Percentiles rank a stretch among this genome's conserved stretches.
Evolutionary conservation across 176 grass and related monocot species (phyloP).

Genomic region (Elaeis guineensis): DNA sequence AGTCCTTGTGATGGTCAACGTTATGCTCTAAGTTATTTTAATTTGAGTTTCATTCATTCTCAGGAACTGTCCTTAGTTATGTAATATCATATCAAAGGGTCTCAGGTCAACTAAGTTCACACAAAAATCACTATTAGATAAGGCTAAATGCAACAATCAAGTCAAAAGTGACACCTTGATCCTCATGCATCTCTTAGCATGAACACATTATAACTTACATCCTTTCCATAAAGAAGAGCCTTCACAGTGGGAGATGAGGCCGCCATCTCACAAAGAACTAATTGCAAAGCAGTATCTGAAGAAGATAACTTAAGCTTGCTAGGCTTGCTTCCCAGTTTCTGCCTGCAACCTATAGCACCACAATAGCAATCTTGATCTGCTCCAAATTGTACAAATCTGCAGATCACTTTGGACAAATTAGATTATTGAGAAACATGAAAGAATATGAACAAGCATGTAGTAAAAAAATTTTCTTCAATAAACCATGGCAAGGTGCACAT

Average conservation of each 20-base stretch:
- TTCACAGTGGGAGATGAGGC: background rate
- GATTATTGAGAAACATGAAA: background rate
- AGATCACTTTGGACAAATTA: background rate
- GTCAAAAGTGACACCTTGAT: background rate
- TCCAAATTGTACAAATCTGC: constrained; percentile 28
- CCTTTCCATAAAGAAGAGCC: constrained; percentile 1
- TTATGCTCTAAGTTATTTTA: too few relatives aligned
- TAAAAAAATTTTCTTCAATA: too few relatives aligned
- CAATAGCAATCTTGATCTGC: constrained; percentile 27
- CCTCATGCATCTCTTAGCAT: background rate
- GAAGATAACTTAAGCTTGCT: constrained; percentile 13
- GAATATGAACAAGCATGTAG: background rate
- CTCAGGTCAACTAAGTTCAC: too few relatives aligned
- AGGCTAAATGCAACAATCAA: background rate
- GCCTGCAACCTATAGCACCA: constrained; percentile 25
- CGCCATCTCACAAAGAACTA: constrained; percentile 10
- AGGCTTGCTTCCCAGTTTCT: constrained; percentile 21
- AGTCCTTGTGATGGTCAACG: too few relatives aligned
- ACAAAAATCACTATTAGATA: background rate
- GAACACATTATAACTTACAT: constrained; percentile 1
- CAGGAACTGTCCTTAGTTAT: too few relatives aligned
- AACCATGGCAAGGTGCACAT: background rate
- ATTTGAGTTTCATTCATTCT: too few relatives aligned
- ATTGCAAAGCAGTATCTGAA: constrained; percentile 3
- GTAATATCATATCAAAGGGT: too few relatives aligned